Evolutionary conservation across 768 basidiomycete genomes (phyloP), one percentile per base, ranked within the genome.

Genomic region (Suillus luteus): DNA sequence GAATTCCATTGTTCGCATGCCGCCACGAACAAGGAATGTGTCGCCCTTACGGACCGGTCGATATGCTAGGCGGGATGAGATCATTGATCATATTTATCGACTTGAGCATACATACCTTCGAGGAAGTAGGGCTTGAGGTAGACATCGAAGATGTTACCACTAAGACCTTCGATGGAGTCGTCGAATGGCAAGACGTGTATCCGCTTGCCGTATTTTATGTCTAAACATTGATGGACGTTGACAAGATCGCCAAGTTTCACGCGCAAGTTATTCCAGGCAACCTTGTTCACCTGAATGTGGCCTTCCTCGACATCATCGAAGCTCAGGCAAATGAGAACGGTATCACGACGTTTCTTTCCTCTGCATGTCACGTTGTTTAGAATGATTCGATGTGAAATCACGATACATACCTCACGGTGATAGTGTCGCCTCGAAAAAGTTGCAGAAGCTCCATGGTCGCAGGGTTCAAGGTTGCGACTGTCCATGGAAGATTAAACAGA

Each of bases 181-280:
- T 98, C 97, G 73, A 99, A 99, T 1, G 97, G 97, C 17, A 99
- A 83, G 65, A 99, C 86, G 75, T 99, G 97, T 46, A 99, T 87
- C 62, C 96, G 90, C 76, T 99, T 99, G 68, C 97, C 97, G 76
- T 99, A 99, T 79, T 98, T 97, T 84, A 99, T 98, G 72, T 99
- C 96, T 64, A 91, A 86, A 75, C 96, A 98, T 71, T 93, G 88
- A 77, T 99, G 96, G 1, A 99, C 95, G 66, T 92, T 93, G 74
- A 95, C 95, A 62, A 99, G 84, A 77, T 99, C 97, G 49, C 93
- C 96, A 49, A 99, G 89, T 82, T 98, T 99, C 70, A 99, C 94
- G 62, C 96, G 93, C 55, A 99, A 80, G 80, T 99, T 99, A 82
- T 98, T 96, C 63, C 97, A 93, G n/a, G 97, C 97, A 41, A 99